Evolutionary conservation across 441 rosid species (phyloP).

Genomic region (Populus hybrid): DNA sequence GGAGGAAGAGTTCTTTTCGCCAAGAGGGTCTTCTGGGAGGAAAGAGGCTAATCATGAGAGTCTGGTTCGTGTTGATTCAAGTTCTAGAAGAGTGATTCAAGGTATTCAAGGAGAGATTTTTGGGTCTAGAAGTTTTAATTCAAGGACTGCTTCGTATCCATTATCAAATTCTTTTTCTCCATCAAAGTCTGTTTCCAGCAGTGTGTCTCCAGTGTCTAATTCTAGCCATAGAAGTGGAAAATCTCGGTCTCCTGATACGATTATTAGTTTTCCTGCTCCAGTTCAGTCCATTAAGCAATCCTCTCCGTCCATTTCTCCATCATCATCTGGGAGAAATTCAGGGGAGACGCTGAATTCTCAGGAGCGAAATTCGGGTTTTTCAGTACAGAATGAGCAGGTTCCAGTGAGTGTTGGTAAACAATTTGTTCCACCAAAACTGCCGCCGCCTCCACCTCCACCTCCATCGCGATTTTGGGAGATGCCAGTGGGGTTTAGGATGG

Average conservation of each 20-base stretch:
- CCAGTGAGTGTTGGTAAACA: slow-evolving; percentile 7
- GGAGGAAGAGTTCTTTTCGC: slow-evolving; percentile 81
- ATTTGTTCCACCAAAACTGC: slow-evolving; percentile 35
- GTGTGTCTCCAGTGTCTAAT: slow-evolving; percentile 35
- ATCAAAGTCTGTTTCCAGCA: slow-evolving; percentile 37
- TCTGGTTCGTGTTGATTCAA: slow-evolving; percentile 30
- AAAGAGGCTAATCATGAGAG: slow-evolving; percentile 35
- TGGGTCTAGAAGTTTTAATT: slow-evolving; percentile 53
- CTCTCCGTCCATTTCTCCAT: slow-evolving; percentile 33
- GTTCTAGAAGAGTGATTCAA: slow-evolving; percentile 42
- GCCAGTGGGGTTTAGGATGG: slow-evolving; percentile 19
- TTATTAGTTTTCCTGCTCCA: slow-evolving; percentile 29
- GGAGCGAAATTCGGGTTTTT: slow-evolving; percentile 24
- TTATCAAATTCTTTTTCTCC: slow-evolving; percentile 58
- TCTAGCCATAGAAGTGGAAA: slow-evolving; percentile 38
- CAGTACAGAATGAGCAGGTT: slow-evolving; percentile 19
- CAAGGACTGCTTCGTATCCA: slow-evolving; percentile 53
- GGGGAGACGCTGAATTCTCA: slow-evolving; percentile 27
- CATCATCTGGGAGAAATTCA: slow-evolving; percentile 24
- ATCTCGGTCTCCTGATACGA: slow-evolving; percentile 44
- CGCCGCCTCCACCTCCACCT: slow-evolving; percentile 61
- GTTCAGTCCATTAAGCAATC: slow-evolving; percentile 20
- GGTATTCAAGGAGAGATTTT: slow-evolving; percentile 35
- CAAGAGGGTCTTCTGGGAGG: slow-evolving; percentile 71
- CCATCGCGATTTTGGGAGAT: slow-evolving; percentile 52